phyloP scores from a whole-genome alignment of 2,329 filamentous ascomycete species.

The Aspergillus sp. region DNA sequence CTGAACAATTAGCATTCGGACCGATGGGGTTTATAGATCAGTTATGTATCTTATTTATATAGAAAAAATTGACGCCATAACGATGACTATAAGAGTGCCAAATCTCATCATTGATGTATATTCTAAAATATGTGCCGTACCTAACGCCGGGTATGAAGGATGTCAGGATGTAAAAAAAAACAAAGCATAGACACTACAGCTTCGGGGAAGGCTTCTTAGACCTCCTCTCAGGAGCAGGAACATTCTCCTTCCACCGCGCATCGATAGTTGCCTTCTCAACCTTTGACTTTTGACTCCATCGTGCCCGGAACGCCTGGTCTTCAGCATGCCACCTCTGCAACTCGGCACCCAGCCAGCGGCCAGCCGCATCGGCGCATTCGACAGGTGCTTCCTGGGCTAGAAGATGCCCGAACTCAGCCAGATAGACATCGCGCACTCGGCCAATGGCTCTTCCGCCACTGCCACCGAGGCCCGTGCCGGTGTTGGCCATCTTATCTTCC shows the following conservation, averaged over 20 bases:
- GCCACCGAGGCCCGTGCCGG: conserved; percentile 36
- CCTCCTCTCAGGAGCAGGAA: conserved; percentile 25
- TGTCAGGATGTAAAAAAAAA: background rate
- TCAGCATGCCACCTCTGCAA: conserved; percentile 54
- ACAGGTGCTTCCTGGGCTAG: conserved; percentile 75
- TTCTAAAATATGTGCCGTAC: too few relatives aligned
- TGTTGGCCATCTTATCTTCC: conserved; percentile 37
- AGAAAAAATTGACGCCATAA: conserved; percentile 6
- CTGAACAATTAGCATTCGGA: too few relatives aligned
- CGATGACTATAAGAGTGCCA: background rate
- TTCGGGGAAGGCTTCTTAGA: conserved; percentile 23
- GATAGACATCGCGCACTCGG: conserved; percentile 60
- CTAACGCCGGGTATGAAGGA: too few relatives aligned
- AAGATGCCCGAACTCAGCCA: conserved; percentile 68
- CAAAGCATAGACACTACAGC: conserved; percentile 13
- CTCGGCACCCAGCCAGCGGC: conserved; percentile 55
- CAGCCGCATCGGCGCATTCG: conserved; percentile 59
- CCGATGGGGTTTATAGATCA: conserved; percentile 8
- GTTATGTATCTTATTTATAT: background rate
- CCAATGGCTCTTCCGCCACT: conserved; percentile 58
- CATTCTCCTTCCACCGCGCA: conserved; percentile 47
- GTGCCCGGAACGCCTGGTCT: conserved; percentile 50
- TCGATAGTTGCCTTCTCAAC: conserved; percentile 54
- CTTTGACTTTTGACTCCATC: conserved; percentile 49
- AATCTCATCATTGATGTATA: too few relatives aligned